Base-by-base conservation (phyloP, 2,329 filamentous ascomycete species). In the Fusarium domesticum region DNA sequence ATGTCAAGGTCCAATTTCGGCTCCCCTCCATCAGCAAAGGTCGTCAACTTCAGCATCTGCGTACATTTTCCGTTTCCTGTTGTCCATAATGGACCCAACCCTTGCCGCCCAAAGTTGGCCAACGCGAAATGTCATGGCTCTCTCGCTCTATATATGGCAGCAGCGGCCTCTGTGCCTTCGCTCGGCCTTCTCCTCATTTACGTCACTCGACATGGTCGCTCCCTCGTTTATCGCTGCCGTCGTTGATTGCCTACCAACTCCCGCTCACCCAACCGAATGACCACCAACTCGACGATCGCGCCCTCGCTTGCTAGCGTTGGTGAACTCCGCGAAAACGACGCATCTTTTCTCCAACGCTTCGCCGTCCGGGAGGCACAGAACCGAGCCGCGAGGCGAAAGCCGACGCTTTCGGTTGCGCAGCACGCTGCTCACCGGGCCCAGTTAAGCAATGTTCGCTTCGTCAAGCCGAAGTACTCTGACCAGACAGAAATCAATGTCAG, bases 401-500 rank as follows among this genome's bases (percentile, higher is more conserved):
- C 42, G 10, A 48, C 46, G 31, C 49, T 62, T 28, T 57, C 46
- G 10, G 41, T 43, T 16, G 36, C 57, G 48, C 23, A 60, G 36
- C 35, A 60, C 18, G 40, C 51, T 34, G 36, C 37, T n/a, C 36
- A 59, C 23, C 34, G 43, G 18, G 45, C 48, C 33, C 28, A 55
- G 44, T 43, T 59, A 4, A 42, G 45, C 35, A 42, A 39, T 6
- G 39, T 59, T 6, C 32, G 28, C 42, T 59, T 58, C 8, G 48
- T 59, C 14, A 50, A 53, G 41, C 56, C 43, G 1, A 56, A 48
- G 16, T 56, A 55, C 41, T 51, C 49, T 36, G 19, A 48, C 15
- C 6, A 54, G 43, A 57, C 43, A 8, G 23, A 56, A 37, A 57
- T 60, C 18, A 60, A 60, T 19, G 31, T 60, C 12, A 45, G 35